These are phyloP conservation scores for Kwoniella sp. DNA, from an alignment of 768 basidiomycete species.

Conservation along the genomic window DNA sequence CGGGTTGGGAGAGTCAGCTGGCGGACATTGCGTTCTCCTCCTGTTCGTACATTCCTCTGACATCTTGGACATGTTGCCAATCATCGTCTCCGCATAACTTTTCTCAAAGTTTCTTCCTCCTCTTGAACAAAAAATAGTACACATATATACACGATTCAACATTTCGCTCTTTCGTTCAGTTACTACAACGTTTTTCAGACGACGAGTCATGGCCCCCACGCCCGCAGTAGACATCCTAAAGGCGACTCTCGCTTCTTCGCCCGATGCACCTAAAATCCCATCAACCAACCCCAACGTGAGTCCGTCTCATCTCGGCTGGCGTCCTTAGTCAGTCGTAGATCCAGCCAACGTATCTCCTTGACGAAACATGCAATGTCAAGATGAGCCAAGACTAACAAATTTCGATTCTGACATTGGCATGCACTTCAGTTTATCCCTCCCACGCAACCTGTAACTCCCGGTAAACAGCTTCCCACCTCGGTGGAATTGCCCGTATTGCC, in stretches of 20 bases:
- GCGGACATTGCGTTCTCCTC: background rate
- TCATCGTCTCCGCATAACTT: too few relatives aligned
- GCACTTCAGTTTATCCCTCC: conserved; percentile 46
- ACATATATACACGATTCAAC: background rate
- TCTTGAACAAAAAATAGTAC: too few relatives aligned
- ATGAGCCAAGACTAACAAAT: too few relatives aligned
- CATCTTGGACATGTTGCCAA: too few relatives aligned
- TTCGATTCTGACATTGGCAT: too few relatives aligned
- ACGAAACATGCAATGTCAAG: too few relatives aligned
- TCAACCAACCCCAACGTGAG: conserved; percentile 12
- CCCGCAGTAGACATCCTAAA: conserved; percentile 15
- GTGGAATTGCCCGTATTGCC: conserved; percentile 42
- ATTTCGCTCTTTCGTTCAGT: background rate
- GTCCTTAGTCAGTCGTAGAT: too few relatives aligned
- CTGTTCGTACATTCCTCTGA: background rate
- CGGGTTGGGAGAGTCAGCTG: too few relatives aligned
- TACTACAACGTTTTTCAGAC: background rate
- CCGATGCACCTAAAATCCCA: conserved; percentile 6
- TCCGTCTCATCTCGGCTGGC: background rate
- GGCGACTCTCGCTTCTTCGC: conserved; percentile 4
- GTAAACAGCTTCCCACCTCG: conserved; percentile 44
- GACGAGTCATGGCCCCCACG: conserved; percentile 9
- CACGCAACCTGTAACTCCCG: conserved; percentile 35
- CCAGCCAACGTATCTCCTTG: too few relatives aligned
- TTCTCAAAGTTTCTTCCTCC: too few relatives aligned